Evolutionary conservation across 805 yeast species (phyloP), one percentile per base, ranked within the genome.

Genomic region (Jamesozyma piceae): DNA sequence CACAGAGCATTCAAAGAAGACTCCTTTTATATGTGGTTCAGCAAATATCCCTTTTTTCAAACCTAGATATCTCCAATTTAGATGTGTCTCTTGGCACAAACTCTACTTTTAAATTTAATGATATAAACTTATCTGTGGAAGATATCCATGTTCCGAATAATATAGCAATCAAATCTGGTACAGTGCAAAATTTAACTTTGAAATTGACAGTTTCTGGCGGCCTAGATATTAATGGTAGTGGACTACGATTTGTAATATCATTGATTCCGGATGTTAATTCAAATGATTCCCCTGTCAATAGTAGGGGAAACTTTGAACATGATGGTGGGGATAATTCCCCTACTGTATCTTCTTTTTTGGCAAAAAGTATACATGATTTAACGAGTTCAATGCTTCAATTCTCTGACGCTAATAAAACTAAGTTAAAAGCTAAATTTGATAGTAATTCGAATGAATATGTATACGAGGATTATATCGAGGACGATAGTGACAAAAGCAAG

Each of bases 1-100:
- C 95, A 5, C 90, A 81, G 59, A 84, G 82, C 62, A 70, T 89
- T 34, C 95, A 88, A 55, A 82, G 84, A 63, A 69, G 95, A 52
- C 73, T 88, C 31, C 73, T 89, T 35, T 76, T 83, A 35, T 87
- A 86, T 60, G 76, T 88, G 4, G 72, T 89, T 21, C 85, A 83
- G 57, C 90, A 86, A 61, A 74, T 88, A 35, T 78, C 89, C 14
- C 64, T 89, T 34, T 85, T 89, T 55, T 82, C 95, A 1, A 83
- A 81, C 50, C 74, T 88, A 19, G 94, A 88, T 59, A 67, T 87
- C 17, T 82, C 87, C 17, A 82, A 87, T 55, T 60, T 89, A 41
- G 92, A 87, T 54, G 87, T 89, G 0, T 80, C 94, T 4, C 64
- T 85, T 18, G 84, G 85, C 1, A 66, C 80, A 3, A 72, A 68